Conservation (phyloP, 257 asterid species). For the Solanum paucissectum region DNA sequence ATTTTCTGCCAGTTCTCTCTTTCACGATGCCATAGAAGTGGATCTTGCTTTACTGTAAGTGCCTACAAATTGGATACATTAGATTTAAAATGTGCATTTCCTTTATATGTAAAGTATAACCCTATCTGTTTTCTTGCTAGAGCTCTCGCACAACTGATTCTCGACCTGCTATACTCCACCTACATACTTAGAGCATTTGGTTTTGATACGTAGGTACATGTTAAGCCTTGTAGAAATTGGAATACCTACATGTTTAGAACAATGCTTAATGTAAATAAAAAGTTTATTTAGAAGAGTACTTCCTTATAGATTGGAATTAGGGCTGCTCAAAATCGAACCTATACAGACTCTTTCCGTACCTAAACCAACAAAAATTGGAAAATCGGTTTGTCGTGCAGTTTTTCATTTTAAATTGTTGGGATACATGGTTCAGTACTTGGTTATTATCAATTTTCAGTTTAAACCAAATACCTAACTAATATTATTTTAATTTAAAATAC, state of each 20-base stretch:
- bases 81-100: background rate
- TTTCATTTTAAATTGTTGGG: background rate
- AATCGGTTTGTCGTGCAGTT: background rate
- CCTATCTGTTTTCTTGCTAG: background rate
- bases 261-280: background rate
- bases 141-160: background rate
- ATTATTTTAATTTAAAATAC: background rate
- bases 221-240: background rate
- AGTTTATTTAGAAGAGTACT: background rate
- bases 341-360: background rate
- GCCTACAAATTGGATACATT: background rate
- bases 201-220: background rate
- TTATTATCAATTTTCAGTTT: background rate
- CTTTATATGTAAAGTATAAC: background rate
- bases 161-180: background rate
- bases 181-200: background rate
- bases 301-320: background rate
- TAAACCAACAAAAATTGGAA: background rate
- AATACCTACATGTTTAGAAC: background rate
- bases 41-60: background rate
- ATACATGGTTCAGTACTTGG: background rate
- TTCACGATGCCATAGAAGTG: background rate
- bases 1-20: background rate
- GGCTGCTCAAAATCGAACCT: background rate
- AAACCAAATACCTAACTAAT: background rate